Base-by-base conservation (phyloP, 352 stramenopile species). In the Pythium biforme region DNA sequence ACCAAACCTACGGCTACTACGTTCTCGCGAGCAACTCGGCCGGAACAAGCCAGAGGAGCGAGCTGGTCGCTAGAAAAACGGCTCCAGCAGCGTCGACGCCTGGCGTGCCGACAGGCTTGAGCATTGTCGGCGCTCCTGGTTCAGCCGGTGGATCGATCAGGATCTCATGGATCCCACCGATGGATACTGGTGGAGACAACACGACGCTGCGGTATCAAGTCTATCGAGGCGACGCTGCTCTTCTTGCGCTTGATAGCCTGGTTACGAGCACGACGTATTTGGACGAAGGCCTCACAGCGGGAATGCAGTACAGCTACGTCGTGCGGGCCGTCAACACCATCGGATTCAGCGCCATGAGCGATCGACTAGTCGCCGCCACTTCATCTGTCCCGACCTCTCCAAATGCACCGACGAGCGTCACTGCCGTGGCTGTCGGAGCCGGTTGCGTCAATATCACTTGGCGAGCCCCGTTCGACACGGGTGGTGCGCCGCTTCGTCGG, bases 1-100 rank as follows among this genome's bases (percentile, higher is more conserved):
- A 75, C 25, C 83, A 74, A 15, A 63, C 61, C 20, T 88, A 90
- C 40, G 59, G 64, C 1, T 90, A 88, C 55, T 57, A 49, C 1
- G 52, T 87, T 15, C 46, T 53, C 3, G 69, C 81, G 7, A 80
- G 59, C 39, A 90, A 90, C 59, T 50, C 57, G 1, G 70, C 58
- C 10, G 81, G 81, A 9, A 70, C 73, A 7, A 87, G 78, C 50
- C 39, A 58, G 6, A 46, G 22, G 7, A 84, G 66, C 23, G 14
- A 45, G 0, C 1, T 64, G 1, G 48, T 81, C 0, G 55, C 53
- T 41, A 64, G 45, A 12, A 59, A 40, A 27, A 90, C 78, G 0
- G 48, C 57, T 25, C 39, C 27, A 4, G 50, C 12, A 0, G n/a
- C 70, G 51, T 72, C 70, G 14, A 27, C 70, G 5, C 78, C 81